These are phyloP conservation scores for Teunomyces lycoperdinae DNA, from an alignment of 805 yeast genomes.

Conservation along the genomic window DNA sequence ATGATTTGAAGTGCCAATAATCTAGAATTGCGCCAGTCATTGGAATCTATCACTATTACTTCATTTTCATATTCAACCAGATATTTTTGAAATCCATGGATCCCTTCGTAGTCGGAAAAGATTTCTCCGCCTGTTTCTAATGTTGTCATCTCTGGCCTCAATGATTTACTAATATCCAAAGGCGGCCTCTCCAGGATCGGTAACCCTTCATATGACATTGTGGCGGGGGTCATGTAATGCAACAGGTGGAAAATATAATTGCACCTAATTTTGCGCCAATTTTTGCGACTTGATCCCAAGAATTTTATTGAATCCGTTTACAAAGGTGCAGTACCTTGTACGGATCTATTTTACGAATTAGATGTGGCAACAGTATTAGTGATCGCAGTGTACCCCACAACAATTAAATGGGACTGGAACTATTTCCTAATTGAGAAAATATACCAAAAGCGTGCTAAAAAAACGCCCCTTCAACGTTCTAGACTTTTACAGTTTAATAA, in stretches of 20 bases:
- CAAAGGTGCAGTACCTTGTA: too few species aligned
- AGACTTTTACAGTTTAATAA: background rate
- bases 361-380: background rate
- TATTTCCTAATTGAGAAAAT: background rate
- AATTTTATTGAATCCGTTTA: background rate
- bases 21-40: constrained; percentile 36
- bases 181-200: background rate
- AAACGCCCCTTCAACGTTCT: background rate
- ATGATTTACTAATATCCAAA: background rate
- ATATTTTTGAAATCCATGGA: constrained; percentile 1
- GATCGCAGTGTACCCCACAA: background rate
- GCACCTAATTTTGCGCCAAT: background rate
- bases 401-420: background rate
- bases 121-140: background rate
- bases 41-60: constrained; percentile 30
- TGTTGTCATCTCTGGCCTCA: background rate
- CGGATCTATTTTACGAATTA: too few species aligned
- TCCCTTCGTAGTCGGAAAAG: background rate
- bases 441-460: background rate
- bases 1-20: constrained; percentile 44
- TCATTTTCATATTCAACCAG: constrained; percentile 19
- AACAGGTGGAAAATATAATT: background rate
- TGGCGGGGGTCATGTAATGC: background rate
- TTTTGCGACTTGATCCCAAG: background rate
- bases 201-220: background rate